A percentile compares a stretch with the other conserved stretches of the same genome.
Conservation (phyloP, 805 yeast genomes). For the Cyberlindnera lachancei region DNA sequence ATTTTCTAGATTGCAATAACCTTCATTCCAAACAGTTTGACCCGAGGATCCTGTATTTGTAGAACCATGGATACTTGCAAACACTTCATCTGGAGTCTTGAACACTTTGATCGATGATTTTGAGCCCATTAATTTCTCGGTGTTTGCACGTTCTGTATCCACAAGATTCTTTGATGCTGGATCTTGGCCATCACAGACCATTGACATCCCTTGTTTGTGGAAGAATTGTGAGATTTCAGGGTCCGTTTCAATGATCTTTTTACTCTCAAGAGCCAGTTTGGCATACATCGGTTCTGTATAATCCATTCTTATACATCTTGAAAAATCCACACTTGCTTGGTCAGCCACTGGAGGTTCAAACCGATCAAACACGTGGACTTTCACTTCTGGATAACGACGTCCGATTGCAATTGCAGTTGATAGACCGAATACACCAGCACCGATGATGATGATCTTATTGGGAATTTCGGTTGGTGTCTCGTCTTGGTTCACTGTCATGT, state of each 20-base stretch:
- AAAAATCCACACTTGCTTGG: constrained; percentile 13
- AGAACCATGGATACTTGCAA: too few relatives aligned
- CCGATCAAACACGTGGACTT: constrained; percentile 9
- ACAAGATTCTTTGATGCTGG: too few relatives aligned
- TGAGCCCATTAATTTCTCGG: too few relatives aligned
- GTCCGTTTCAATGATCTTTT: constrained; percentile 7
- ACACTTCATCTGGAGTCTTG: too few relatives aligned
- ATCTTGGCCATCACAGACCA: constrained; percentile 5
- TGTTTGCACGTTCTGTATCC: too few relatives aligned
- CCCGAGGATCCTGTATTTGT: too few relatives aligned
- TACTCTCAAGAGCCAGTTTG: constrained; percentile 6
- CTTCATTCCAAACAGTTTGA: constrained; percentile 11
- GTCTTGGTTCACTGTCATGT: too few relatives aligned
- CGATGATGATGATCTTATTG: too few relatives aligned
- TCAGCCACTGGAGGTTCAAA: constrained; percentile 15
- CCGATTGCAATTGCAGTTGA: constrained; percentile 30
- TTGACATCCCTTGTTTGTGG: constrained; percentile 12
- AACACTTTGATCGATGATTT: too few relatives aligned
- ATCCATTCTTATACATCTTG: constrained; percentile 11
- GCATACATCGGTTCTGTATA: constrained; percentile 8
- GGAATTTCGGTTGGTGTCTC: too few relatives aligned
- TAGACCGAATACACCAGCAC: too few relatives aligned
- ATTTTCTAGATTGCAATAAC: constrained; percentile 7
- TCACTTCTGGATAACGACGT: constrained; percentile 6
- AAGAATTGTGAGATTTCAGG: constrained; percentile 6